phyloP scores from a whole-genome alignment of 179 eudicot species.

The Drosera spatulata region DNA sequence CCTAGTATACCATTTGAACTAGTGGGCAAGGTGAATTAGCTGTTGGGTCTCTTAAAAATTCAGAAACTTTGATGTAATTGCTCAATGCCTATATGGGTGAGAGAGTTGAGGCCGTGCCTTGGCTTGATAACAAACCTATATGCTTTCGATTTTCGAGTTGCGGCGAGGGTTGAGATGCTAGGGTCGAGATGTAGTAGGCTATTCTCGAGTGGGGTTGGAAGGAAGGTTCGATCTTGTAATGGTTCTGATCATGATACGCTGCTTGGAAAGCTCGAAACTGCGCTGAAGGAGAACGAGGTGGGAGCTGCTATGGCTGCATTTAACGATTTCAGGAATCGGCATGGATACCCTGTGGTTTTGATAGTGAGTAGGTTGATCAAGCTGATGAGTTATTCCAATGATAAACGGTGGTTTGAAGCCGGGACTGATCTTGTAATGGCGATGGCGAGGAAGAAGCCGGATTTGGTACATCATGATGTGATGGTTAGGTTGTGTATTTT shows the following conservation, averaged over 20 bases:
- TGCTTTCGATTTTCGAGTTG: too few species aligned
- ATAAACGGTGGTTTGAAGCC: constrained; percentile 41
- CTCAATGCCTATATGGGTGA: too few species aligned
- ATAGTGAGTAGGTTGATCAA: constrained; percentile 36
- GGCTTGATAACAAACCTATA: too few species aligned
- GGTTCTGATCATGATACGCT: constrained; percentile 21
- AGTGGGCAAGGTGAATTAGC: too few species aligned
- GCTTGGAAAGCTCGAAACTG: constrained; percentile 38
- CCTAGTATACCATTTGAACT: too few species aligned
- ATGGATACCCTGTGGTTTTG: constrained; percentile 51
- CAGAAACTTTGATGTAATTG: too few species aligned
- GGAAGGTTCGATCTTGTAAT: constrained; percentile 14
- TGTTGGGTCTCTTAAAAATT: too few species aligned
- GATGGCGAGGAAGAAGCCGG: constrained; percentile 31
- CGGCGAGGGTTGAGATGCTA: too few species aligned
- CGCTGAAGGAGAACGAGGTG: constrained; percentile 43
- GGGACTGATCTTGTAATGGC: constrained; percentile 39
- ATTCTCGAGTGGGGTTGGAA: constrained; percentile 13
- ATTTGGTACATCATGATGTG: constrained; percentile 30
- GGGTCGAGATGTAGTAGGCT: too few species aligned
- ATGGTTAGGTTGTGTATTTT: constrained; percentile 54
- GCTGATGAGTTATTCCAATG: constrained; percentile 54
- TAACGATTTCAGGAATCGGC: constrained; percentile 35
- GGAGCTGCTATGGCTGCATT: constrained; percentile 58
- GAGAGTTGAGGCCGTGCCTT: too few species aligned